These are phyloP conservation scores for Andrographis paniculata DNA, from an alignment of 305 asterid species.

Conservation along the genomic window DNA sequence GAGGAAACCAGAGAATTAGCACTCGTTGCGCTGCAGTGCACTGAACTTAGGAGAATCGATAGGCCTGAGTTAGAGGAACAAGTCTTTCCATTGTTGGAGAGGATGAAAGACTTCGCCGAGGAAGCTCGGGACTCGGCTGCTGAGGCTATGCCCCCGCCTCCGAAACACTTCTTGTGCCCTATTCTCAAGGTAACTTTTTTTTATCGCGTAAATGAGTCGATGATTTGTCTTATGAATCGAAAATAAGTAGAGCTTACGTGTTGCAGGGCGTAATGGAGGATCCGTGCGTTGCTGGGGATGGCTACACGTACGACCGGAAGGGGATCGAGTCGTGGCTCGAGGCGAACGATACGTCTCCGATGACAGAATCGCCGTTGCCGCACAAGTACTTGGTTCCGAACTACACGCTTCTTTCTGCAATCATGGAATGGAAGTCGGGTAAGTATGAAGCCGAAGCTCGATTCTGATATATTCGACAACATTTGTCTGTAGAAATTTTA, in stretches of 20 bases:
- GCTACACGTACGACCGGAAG: constrained; percentile 35
- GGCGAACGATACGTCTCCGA: constrained; percentile 27
- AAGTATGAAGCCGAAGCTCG: constrained; percentile 7
- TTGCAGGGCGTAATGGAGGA: constrained; percentile 68
- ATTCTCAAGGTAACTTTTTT: constrained; percentile 50
- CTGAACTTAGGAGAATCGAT: constrained; percentile 54
- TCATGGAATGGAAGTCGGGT: constrained; percentile 30
- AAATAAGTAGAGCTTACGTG: too few relatives aligned
- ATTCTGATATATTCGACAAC: neutral
- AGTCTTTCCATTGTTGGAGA: constrained; percentile 60
- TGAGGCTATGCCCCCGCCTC: constrained; percentile 29
- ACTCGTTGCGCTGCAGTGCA: constrained; percentile 57
- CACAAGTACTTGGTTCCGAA: constrained; percentile 29
- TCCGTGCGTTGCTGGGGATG: constrained; percentile 44
- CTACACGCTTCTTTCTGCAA: constrained; percentile 37
- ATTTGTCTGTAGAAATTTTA: too few relatives aligned
- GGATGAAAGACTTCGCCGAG: constrained; percentile 44
- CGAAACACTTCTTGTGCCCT: constrained; percentile 63
- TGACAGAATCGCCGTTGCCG: constrained; percentile 23
- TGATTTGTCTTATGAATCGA: too few relatives aligned
- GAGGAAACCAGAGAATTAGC: constrained; percentile 54
- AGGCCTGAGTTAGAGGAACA: constrained; percentile 55
- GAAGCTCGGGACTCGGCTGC: constrained; percentile 27
- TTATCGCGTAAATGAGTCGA: too few relatives aligned
- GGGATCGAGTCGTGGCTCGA: constrained; percentile 31